Conservation (phyloP, 2,329 filamentous ascomycete genomes). For the Anisogramma anomala region DNA sequence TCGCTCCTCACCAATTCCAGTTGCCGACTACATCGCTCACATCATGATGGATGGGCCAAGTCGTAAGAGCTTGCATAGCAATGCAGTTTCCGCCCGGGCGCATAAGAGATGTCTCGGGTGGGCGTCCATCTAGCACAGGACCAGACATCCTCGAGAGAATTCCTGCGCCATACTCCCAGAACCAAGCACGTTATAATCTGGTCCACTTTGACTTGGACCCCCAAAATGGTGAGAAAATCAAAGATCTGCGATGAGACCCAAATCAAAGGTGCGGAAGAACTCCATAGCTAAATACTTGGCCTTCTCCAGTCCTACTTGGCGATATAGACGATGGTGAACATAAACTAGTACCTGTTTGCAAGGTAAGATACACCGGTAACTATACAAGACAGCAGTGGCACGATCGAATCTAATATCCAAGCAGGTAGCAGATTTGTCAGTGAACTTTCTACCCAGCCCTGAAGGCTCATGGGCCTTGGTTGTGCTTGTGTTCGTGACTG, state of each 20-base stretch:
- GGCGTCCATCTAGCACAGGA: background rate
- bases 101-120: background rate
- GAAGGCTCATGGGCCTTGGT: too few species aligned
- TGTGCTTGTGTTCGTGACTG: background rate
- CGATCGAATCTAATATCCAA: too few species aligned
- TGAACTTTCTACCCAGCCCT: too few species aligned
- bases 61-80: background rate
- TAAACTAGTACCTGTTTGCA: background rate
- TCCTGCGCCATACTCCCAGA: background rate
- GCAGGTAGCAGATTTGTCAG: too few species aligned
- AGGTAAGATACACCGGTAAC: background rate
- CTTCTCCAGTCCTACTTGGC: background rate
- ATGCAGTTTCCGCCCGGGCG: slow-evolving; percentile 1
- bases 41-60: background rate
- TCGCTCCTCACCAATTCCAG: background rate
- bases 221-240: background rate
- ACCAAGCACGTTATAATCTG: background rate
- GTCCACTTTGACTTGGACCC: slow-evolving; percentile 3
- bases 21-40: background rate
- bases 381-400: too few species aligned
- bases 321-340: background rate
- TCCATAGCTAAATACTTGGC: too few species aligned
- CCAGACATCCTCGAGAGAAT: background rate
- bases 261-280: too few species aligned
- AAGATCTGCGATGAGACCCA: background rate